A percentile compares a stretch with the other conserved stretches of the same genome.
These are phyloP conservation scores for Leonotis leonurus DNA, from an alignment of 257 asterid species.

Conservation along the genomic window DNA sequence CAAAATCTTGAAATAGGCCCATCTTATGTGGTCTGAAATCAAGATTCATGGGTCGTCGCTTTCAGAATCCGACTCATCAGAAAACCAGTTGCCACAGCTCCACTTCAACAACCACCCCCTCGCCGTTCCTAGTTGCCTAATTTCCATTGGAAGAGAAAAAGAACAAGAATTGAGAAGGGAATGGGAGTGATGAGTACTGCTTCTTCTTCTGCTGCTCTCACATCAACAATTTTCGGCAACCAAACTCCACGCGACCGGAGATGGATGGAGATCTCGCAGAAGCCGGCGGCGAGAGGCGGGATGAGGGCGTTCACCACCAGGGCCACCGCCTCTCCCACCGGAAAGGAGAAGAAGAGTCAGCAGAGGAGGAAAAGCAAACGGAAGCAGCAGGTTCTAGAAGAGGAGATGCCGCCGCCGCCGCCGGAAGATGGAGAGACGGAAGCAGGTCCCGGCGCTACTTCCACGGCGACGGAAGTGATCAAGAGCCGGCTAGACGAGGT, in stretches of 20 bases:
- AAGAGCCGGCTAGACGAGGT: conserved; percentile 72
- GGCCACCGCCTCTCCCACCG: conserved; percentile 40
- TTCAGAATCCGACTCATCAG: conserved; percentile 21
- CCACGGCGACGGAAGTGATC: conserved; percentile 26
- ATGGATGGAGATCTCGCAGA: conserved; percentile 31
- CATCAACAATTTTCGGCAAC: conserved; percentile 38
- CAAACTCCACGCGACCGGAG: conserved; percentile 29
- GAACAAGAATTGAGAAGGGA: background rate
- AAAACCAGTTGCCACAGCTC: too few relatives aligned
- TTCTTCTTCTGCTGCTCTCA: conserved; percentile 34
- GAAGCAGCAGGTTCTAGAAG: conserved; percentile 23
- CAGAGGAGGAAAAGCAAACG: conserved; percentile 40
- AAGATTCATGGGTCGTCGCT: conserved; percentile 25
- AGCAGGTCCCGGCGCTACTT: conserved; percentile 12
- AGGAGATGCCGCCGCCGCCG: conserved; percentile 19
- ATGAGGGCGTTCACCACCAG: conserved; percentile 16
- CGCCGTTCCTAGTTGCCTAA: too few relatives aligned
- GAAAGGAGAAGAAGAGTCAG: conserved; percentile 33
- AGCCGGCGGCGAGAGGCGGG: conserved; percentile 19
- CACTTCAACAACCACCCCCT: background rate
- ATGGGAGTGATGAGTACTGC: conserved; percentile 31
- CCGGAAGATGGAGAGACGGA: conserved; percentile 13
- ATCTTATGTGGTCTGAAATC: conserved; percentile 36
- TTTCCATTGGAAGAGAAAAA: background rate
- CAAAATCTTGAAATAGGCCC: conserved; percentile 17